Evolutionary conservation across 768 basidiomycete species (phyloP).

Genomic region (Boletus insuetus): DNA sequence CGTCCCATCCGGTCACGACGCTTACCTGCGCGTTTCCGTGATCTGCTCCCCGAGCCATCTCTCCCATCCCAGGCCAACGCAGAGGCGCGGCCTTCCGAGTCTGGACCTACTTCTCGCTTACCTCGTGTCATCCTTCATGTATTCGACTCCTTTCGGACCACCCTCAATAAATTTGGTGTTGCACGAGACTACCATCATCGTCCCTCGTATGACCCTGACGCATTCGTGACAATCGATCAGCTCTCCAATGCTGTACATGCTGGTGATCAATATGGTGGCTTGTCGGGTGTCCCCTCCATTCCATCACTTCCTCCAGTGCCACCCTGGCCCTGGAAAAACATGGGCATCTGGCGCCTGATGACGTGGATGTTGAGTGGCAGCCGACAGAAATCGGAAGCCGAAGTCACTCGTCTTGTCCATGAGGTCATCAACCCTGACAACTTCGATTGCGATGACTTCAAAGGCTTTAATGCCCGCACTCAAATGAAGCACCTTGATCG

Average conservation of each 20-base stretch:
- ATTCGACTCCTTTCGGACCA: not conserved
- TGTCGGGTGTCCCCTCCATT: not conserved
- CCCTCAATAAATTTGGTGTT: not conserved
- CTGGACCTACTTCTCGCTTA: not conserved
- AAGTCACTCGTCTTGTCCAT: constrained; percentile 5
- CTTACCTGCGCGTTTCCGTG: not conserved
- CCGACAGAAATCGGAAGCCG: constrained; percentile 1
- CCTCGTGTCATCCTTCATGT: not conserved
- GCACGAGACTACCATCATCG: not conserved
- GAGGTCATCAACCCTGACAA: not conserved
- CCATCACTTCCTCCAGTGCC: not conserved
- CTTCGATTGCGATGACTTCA: not conserved
- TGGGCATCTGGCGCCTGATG: constrained; percentile 12
- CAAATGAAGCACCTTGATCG: too few species aligned
- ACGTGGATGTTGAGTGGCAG: constrained; percentile 11
- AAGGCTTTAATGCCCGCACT: too few species aligned
- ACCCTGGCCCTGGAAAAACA: constrained; percentile 15
- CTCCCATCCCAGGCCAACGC: not conserved
- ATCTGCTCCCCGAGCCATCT: not conserved
- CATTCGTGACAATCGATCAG: not conserved
- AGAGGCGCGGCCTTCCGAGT: not conserved
- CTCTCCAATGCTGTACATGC: not conserved
- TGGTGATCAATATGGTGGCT: not conserved
- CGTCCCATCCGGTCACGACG: not conserved
- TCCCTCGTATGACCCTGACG: not conserved